A percentile compares a stretch with the other conserved stretches of the same genome.
These are phyloP conservation scores for Coemansia asiatica DNA, from an alignment of 192 early-diverging fungal genomes.

Conservation along the genomic window DNA sequence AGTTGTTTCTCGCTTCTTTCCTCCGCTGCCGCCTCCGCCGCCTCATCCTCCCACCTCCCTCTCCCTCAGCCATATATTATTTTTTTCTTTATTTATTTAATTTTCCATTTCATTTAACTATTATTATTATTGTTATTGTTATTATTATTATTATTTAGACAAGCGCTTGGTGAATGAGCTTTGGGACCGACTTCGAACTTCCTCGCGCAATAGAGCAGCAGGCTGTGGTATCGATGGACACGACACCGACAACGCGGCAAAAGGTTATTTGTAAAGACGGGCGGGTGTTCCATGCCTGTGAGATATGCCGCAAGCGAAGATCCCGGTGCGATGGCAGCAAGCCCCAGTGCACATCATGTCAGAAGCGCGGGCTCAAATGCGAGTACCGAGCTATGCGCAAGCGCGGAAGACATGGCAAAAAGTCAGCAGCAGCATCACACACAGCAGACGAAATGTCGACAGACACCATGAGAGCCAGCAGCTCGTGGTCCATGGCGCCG, in stretches of 20 bases:
- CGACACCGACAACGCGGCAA: conserved; percentile 10
- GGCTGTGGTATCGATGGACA: background rate
- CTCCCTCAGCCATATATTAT: background rate
- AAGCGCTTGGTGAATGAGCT: conserved; percentile 13
- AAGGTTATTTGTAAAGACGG: conserved; percentile 52
- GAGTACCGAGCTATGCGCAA: conserved; percentile 55
- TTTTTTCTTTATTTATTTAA: background rate
- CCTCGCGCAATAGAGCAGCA: conserved; percentile 4
- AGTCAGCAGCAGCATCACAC: background rate
- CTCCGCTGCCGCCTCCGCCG: too few species aligned
- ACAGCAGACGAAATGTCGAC: background rate
- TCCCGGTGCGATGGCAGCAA: conserved; percentile 41
- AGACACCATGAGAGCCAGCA: background rate
- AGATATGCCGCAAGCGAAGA: conserved; percentile 46
- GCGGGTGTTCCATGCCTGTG: conserved; percentile 53
- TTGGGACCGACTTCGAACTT: conserved; percentile 10
- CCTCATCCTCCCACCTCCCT: too few species aligned
- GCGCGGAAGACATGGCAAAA: conserved; percentile 50
- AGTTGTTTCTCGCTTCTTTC: background rate
- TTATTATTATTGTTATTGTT: background rate
- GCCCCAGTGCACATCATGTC: conserved; percentile 48
- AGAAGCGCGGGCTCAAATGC: conserved; percentile 40
- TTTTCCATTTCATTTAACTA: background rate
- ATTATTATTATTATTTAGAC: background rate
- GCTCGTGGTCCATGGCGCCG: background rate